Percentiles rank a stretch among this genome's conserved stretches.
Conservation (phyloP, 148 eudicot species). For the Rheum nobile region DNA sequence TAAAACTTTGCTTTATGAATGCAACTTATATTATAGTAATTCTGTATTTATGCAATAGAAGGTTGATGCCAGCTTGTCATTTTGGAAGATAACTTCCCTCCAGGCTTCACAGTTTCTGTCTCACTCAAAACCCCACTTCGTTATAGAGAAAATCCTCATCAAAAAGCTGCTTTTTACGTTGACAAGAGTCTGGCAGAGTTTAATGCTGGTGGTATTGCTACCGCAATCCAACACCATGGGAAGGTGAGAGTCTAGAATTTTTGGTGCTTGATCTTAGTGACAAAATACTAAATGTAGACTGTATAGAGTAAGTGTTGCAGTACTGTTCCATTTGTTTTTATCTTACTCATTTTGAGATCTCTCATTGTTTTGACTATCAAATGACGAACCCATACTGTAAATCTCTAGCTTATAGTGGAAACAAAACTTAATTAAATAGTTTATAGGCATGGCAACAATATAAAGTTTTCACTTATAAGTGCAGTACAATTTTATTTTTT, state of each 20-base stretch:
- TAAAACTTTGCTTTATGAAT: background rate
- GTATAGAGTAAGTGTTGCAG: background rate
- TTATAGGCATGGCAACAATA: background rate
- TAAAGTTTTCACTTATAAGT: background rate
- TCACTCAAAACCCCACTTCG: slow-evolving; percentile 67
- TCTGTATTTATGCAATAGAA: background rate
- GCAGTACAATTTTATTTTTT: background rate
- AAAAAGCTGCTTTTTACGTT: slow-evolving; percentile 96
- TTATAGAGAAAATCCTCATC: slow-evolving; percentile 98
- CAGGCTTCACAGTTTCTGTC: slow-evolving; percentile 62
- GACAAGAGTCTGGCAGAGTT: too few species aligned
- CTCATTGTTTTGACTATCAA: background rate
- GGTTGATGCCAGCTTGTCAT: background rate
- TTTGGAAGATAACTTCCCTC: slow-evolving; percentile 65
- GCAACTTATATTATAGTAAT: background rate
- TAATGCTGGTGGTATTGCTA: too few species aligned
- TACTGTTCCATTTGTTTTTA: background rate
- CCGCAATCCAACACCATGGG: too few species aligned
- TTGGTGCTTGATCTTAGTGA: too few species aligned
- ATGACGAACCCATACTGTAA: background rate
- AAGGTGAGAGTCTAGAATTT: too few species aligned
- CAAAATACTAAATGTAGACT: background rate
- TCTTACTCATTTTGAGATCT: background rate
- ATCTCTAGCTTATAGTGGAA: background rate
- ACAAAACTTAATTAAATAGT: background rate